Evolutionary conservation across 2,329 filamentous ascomycete genomes (phyloP).

Genomic region (Hypoxylon sp.): DNA sequence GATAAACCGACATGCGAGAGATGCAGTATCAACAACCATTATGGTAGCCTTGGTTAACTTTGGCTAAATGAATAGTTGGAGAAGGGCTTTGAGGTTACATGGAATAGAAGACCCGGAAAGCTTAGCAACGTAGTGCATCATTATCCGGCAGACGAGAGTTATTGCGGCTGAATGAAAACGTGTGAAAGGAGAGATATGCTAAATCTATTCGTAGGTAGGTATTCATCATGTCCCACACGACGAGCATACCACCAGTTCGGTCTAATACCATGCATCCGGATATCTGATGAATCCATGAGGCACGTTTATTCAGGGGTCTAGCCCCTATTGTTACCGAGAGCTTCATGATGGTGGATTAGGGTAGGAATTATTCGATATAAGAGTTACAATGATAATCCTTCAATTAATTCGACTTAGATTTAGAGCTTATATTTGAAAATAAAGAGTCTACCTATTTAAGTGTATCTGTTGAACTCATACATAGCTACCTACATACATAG

Average conservation of each 20-base stretch:
- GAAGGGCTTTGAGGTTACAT: constrained; percentile 12
- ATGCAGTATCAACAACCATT: not conserved
- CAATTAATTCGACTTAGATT: too few relatives aligned
- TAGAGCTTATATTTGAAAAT: too few relatives aligned
- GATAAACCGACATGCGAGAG: constrained; percentile 15
- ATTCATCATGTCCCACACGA: constrained; percentile 12
- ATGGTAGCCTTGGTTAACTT: constrained; percentile 21
- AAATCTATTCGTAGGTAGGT: constrained; percentile 2
- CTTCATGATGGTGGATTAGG: too few relatives aligned
- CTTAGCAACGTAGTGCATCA: constrained; percentile 13
- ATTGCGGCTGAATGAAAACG: constrained; percentile 23
- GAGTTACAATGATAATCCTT: too few relatives aligned
- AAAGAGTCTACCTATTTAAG: too few relatives aligned
- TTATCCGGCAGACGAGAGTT: constrained; percentile 29
- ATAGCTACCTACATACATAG: too few relatives aligned
- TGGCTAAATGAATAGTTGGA: constrained; percentile 42
- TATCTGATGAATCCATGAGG: constrained; percentile 11
- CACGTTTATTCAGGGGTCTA: not conserved
- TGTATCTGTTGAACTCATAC: too few relatives aligned
- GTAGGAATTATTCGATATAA: too few relatives aligned
- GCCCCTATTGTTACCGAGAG: too few relatives aligned
- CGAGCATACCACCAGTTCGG: not conserved
- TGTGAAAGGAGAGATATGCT: not conserved
- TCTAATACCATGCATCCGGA: constrained; percentile 1
- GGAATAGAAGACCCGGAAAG: constrained; percentile 8